Base-by-base conservation (phyloP, 257 asterid genomes). In the Solanum lignicaule region DNA sequence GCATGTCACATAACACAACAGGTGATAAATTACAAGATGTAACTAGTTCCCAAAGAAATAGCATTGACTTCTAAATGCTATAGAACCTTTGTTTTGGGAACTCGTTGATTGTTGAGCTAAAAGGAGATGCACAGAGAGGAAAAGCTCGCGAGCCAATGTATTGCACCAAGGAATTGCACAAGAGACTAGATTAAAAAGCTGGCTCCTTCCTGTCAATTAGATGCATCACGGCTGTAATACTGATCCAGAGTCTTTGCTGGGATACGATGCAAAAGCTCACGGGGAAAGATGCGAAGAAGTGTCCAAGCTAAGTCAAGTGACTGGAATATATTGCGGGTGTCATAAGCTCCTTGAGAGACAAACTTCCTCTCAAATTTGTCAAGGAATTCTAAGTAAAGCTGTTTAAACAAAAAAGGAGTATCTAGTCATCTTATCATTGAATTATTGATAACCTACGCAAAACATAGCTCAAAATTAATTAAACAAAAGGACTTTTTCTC, bases 261-360 rank as follows among this genome's bases (percentile, higher is more conserved):
- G 84, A 97, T 97, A 92, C 99, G 99, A 74, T 97, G 98, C 68
- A 97, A 96, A 83, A 96, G 98, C 84, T 97, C 99, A 32, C 99
- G 94, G 7, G 99, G 99, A 82, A 97, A 97, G 93, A 97, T 97
- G 10, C 99, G 92, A 89, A 97, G 99, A 83, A 97, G 94, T 9
- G 99, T 97, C 99, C 99, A 97, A 6, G 99, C 99, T 90, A 97
- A 87, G 89, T 96, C 99, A 5, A 97, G 98, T 0, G 99, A 97
- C 92, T 96, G 99, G 92, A 90, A 92, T 66, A 94, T 92, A 93
- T 95, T 95, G 87, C 98, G 98, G 69, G 98, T 95, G 93, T 95
- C 98, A 55, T 95, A 95, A 29, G 98, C 98, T 62, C 97, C 96
- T 91, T 94, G 98, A 41, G 95, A 68, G 15, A 95, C 98, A 87